Evolutionary conservation across 257 asterid genomes (phyloP), one percentile per base, ranked within the genome.

Genomic region (Solanum lycopersicoides): DNA sequence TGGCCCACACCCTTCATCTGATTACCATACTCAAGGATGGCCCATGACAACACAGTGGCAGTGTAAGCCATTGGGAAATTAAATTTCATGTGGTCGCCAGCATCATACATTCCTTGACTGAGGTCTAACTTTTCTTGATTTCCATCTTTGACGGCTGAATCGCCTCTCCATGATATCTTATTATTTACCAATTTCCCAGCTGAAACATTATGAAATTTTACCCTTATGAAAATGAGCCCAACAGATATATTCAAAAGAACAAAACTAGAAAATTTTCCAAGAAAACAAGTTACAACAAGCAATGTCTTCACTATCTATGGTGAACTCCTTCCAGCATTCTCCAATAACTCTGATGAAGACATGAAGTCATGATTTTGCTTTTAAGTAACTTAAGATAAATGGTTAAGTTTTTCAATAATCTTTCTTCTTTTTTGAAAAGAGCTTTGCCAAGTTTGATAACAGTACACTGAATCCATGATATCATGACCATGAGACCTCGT

Each of bases 21-120:
- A 87, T 88, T 91, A 5, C 99, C 98, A 53, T 95, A 94, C 89
- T 97, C 99, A 4, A 97, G 99, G 47, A 97, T 97, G 9, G 95
- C 89, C 99, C 99, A 96, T 1, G 99, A 96, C 73, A 96, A 39
- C 59, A 96, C 94, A 2, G 98, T 93, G 21, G 98, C 98, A 0
- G 99, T 96, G 93, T 89, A 96, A 14, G 99, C 99, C 98, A 96
- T 88, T 2, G 99, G 99, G 88, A 96, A 95, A 4, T 94, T 93
- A 77, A 96, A 96, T 88, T 96, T 96, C 92, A 96, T 89, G 88
- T 91, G 93, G 85, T 96, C 98, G 7, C 99, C 99, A 1, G 98
- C 98, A 88, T 96, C 98, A 59, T 91, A 96, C 98, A 96, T 92
- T 18, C 99, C 99, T 90, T 92, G 95, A 0, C 98, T 94, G 13